A percentile compares a stretch with the other conserved stretches of the same genome.
These are phyloP conservation scores for Trichosanthes cucumerina DNA, from an alignment of 306 rosid genomes.

Conservation along the genomic window DNA sequence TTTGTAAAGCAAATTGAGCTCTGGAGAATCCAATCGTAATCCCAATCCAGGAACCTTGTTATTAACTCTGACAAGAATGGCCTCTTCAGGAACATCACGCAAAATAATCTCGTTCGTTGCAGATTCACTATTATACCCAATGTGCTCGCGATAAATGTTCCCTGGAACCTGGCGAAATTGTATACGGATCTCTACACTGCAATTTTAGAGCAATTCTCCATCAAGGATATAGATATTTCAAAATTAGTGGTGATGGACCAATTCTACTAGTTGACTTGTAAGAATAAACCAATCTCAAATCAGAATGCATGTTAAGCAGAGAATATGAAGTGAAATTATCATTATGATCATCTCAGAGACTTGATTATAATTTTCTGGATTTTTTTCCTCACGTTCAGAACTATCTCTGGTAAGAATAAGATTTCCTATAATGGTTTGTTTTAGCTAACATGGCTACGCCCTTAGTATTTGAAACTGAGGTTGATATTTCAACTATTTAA, in stretches of 20 bases:
- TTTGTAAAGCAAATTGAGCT: slow-evolving; percentile 71
- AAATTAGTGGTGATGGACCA: background rate
- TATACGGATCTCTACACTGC: slow-evolving; percentile 93
- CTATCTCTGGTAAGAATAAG: background rate
- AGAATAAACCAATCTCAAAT: background rate
- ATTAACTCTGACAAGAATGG: slow-evolving; percentile 76
- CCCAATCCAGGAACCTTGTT: slow-evolving; percentile 93
- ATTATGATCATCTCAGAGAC: background rate
- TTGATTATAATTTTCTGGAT: background rate
- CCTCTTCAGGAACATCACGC: slow-evolving; percentile 78
- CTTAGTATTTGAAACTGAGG: background rate
- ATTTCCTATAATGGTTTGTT: background rate
- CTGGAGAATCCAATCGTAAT: slow-evolving; percentile 76
- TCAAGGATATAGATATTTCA: background rate
- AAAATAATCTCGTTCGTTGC: slow-evolving; percentile 83
- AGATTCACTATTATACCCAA: slow-evolving; percentile 51
- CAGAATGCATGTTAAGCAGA: background rate
- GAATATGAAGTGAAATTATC: background rate
- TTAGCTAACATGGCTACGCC: background rate
- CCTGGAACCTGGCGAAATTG: slow-evolving; percentile 77
- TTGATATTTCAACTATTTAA: background rate
- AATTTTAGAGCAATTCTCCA: slow-evolving; percentile 9
- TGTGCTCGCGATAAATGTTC: slow-evolving; percentile 46
- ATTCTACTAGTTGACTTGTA: background rate
- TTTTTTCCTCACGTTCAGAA: background rate